Evolutionary conservation across 192 early-diverging fungal genomes (phyloP).

Genomic region (Backusella macrospora): DNA sequence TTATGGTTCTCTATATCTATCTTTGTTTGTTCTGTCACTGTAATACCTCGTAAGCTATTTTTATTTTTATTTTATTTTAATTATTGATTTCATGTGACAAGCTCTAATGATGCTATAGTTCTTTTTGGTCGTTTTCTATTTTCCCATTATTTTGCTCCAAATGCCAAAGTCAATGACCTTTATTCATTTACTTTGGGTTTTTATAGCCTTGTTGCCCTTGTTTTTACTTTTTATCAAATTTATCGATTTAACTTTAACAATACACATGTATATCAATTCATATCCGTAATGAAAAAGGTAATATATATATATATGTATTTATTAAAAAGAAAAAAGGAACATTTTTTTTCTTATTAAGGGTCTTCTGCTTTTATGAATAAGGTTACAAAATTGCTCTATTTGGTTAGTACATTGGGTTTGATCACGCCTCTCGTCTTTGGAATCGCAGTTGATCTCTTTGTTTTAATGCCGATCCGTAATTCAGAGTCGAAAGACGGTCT

Average conservation of each 20-base stretch:
- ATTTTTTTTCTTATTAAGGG: neutral
- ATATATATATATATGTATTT: neutral
- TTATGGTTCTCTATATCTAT: constrained; percentile 57
- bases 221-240: neutral
- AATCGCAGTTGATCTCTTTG: constrained; percentile 71
- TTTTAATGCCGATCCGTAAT: constrained; percentile 63
- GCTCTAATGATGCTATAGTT: constrained; percentile 41
- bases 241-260: neutral
- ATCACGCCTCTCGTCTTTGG: constrained; percentile 72
- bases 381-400: constrained; percentile 50
- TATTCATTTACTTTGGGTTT: constrained; percentile 75
- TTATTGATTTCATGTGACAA: neutral
- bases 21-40: constrained; percentile 51
- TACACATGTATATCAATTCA: neutral
- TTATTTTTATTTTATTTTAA: neutral
- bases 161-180: constrained; percentile 72
- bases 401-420: constrained; percentile 59
- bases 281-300: neutral
- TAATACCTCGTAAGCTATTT: constrained; percentile 48
- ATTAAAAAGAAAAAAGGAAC: constrained; percentile 13
- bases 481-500: constrained; percentile 23
- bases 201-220: constrained; percentile 46
- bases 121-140: constrained; percentile 59
- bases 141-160: constrained; percentile 45
- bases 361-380: neutral